Conservation (phyloP, 2,329 filamentous ascomycete species). For the Metarhizium album region DNA sequence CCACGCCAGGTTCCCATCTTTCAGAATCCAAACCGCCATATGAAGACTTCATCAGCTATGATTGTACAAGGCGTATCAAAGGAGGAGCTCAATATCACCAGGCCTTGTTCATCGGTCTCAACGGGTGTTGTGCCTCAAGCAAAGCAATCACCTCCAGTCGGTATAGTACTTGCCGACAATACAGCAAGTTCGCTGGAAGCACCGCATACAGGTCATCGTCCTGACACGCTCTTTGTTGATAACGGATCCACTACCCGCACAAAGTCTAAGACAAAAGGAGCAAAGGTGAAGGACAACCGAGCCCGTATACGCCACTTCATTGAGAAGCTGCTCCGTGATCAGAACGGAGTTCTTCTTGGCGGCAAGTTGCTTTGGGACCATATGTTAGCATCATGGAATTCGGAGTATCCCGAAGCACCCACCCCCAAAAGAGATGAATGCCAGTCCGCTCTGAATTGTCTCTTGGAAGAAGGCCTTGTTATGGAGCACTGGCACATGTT, state of each 20-base stretch:
- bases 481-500: conserved; percentile 35
- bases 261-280: neutral
- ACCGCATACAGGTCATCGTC: neutral
- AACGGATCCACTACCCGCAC: neutral
- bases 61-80: neutral
- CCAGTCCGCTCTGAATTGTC: conserved; percentile 26
- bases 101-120: neutral
- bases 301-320: conserved; percentile 12
- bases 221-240: neutral
- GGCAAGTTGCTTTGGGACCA: conserved; percentile 39
- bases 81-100: neutral
- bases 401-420: conserved; percentile 26
- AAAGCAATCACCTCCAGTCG: neutral
- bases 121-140: neutral
- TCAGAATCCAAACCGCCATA: neutral
- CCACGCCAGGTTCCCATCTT: neutral
- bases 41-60: neutral
- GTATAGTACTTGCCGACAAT: neutral
- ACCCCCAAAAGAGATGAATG: conserved; percentile 30
- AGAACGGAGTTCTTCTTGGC: conserved; percentile 38
- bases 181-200: neutral
- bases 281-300: neutral
- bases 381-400: conserved; percentile 33
- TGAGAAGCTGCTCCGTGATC: conserved; percentile 18
- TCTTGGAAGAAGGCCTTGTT: conserved; percentile 24